Evolutionary conservation across 441 rosid species (phyloP), one percentile per base, ranked within the genome.

Genomic region (Cnidoscolus chayamansa): DNA sequence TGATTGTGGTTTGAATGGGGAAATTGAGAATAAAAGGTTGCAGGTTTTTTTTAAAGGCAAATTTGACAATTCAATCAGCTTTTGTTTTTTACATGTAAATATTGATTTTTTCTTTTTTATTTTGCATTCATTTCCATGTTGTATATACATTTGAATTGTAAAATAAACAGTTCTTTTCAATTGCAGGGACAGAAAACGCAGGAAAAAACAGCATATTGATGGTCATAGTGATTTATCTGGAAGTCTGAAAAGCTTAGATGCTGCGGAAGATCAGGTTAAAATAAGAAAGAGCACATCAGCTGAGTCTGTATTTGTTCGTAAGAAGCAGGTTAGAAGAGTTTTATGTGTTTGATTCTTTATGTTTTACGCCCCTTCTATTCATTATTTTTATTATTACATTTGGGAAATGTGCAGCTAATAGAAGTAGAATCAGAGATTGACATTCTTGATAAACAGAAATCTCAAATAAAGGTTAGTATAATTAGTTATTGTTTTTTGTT

Each of bases 301-400:
- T 72, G 81, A 82, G 72, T 81, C 90, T 77, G 86, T 82, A 78
- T 65, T 59, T 77, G 63, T 67, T 77, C 80, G 80, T 73, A 80
- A 74, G 80, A 90, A 86, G 69, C 89, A 90, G 97, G 99, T 93
- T 79, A 65, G 83, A 65, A 78, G 74, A 78, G 56, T 73, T 65
- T 47, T 56, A 35, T 19, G n/a, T 45, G 49, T 47, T 45, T 45
- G 16, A 15, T 65, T 54, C 63, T 45, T 45, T 31, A 60, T 15
- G 31, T 57, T 13, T 19, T 74, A 32, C 20, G 17, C 49, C 9
- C 25, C 31, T 9, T 20, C 16, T 4, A 7, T 3, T 25, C 0
- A 13, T 1, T 25, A 40, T 4, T 25, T 70, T 68, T 15, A 4
- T 6, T 32, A 53, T 35, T 43, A 8, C 40, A 12, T 43, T 20